phyloP scores from a whole-genome alignment of 148 eudicot genomes.

The Fagopyrum tataricum region DNA sequence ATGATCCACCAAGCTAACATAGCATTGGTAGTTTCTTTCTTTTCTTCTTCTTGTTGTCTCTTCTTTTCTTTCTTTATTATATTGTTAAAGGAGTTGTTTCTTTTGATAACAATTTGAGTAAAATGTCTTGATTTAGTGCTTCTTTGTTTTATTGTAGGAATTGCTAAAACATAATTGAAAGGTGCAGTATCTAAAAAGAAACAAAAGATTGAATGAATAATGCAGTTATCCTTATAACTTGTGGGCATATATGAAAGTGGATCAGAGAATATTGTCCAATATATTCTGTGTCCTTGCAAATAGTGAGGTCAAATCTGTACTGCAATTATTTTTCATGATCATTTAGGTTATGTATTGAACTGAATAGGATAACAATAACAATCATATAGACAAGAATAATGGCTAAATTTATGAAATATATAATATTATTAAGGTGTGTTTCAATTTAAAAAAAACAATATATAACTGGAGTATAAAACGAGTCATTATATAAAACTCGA shows the following conservation, averaged over 20 bases:
- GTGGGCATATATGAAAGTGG: conserved; percentile 4
- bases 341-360: background rate
- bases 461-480: too few species aligned
- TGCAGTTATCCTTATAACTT: conserved; percentile 6
- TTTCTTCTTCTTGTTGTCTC: background rate
- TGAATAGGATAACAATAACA: too few species aligned
- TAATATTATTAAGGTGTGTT: too few species aligned
- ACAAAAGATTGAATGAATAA: background rate
- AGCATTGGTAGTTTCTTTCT: background rate
- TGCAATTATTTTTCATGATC: background rate
- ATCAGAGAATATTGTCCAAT: conserved; percentile 5
- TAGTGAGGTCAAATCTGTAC: background rate
- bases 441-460: too few species aligned
- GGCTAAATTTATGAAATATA: too few species aligned
- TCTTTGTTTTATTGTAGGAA: background rate
- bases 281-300: background rate
- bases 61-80: background rate
- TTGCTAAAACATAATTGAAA: background rate
- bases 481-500: too few species aligned
- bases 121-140: background rate
- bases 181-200: background rate
- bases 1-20: background rate
- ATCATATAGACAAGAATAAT: too few species aligned
- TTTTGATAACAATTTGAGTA: background rate
- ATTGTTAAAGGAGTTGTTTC: background rate